Percentiles rank a stretch among this genome's conserved stretches.
Conservation (phyloP, 2,329 filamentous ascomycete genomes). For the Talaromyces marneffei region DNA sequence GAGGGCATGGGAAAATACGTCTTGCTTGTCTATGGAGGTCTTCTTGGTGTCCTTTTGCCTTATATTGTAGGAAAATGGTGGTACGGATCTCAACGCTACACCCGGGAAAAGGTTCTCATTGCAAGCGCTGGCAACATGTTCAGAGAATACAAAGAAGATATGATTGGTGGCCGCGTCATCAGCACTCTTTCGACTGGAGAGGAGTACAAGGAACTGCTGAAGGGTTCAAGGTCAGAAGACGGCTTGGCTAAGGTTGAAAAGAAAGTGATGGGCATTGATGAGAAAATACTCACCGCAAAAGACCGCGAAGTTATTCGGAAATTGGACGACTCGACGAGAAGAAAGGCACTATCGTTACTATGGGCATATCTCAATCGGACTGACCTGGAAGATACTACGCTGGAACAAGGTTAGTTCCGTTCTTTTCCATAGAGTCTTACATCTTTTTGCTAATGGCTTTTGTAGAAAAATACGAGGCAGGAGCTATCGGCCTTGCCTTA, state of each 20-base stretch:
- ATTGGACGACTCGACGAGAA: conserved; percentile 69
- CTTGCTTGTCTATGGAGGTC: conserved; percentile 76
- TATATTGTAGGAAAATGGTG: conserved; percentile 96
- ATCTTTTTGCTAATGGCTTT: neutral
- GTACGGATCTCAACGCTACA: conserved; percentile 91
- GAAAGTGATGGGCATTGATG: conserved; percentile 57
- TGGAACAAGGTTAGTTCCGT: conserved; percentile 56
- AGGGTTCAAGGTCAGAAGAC: conserved; percentile 70
- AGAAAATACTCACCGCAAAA: conserved; percentile 59
- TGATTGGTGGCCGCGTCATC: conserved; percentile 73
- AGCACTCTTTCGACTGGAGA: conserved; percentile 76
- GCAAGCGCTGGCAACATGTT: conserved; percentile 94
- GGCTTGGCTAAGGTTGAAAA: conserved; percentile 80
- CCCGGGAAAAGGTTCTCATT: conserved; percentile 87
- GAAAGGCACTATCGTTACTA: conserved; percentile 81
- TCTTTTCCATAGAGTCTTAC: neutral
- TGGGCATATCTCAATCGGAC: conserved; percentile 94
- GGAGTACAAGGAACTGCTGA: conserved; percentile 73
- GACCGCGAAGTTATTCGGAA: conserved; percentile 73
- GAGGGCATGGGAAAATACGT: conserved; percentile 96
- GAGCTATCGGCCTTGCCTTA: conserved; percentile 76
- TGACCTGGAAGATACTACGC: conserved; percentile 68
- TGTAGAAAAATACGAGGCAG: conserved; percentile 76
- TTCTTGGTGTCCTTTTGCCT: conserved; percentile 84
- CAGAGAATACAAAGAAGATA: conserved; percentile 80